phyloP scores from a whole-genome alignment of 176 grass and related monocot genomes.

The Otatea glauca region DNA sequence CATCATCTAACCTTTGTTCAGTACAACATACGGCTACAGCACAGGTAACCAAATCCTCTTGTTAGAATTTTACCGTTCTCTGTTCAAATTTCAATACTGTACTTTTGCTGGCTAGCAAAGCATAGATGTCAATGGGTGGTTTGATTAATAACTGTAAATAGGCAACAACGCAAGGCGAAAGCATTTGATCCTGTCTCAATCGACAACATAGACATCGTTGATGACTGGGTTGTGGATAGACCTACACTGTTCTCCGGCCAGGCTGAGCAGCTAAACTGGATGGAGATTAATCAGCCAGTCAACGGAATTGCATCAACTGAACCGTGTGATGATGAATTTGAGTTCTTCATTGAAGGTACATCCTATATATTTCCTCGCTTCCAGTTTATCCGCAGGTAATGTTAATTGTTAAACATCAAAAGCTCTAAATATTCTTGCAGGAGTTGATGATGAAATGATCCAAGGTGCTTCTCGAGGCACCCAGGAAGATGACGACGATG shows the following conservation, averaged over 20 bases:
- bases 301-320: conserved; percentile 36
- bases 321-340: conserved; percentile 66
- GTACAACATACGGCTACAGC: conserved; percentile 83
- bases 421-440: conserved; percentile 47
- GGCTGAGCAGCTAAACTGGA: conserved; percentile 69
- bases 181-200: conserved; percentile 79
- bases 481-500: conserved; percentile 46
- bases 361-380: conserved; percentile 24
- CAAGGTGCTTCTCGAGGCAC: conserved; percentile 62
- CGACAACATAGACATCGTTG: conserved; percentile 73
- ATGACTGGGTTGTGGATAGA: conserved; percentile 86
- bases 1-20: conserved; percentile 84
- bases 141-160: conserved; percentile 41
- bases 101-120: not conserved
- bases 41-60: conserved; percentile 60
- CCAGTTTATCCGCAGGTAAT: not conserved
- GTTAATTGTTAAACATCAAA: conserved; percentile 25
- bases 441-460: conserved; percentile 80
- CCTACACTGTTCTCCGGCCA: conserved; percentile 42
- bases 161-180: conserved; percentile 61
- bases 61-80: not conserved
- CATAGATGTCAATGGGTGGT: not conserved
- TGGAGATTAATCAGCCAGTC: conserved; percentile 64
- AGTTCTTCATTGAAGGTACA: conserved; percentile 78
- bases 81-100: not conserved